A percentile compares a stretch with the other conserved stretches of the same genome.
These are phyloP conservation scores for Neurospora sublineolata DNA, from an alignment of 495 filamentous ascomycete genomes.

Conservation along the genomic window DNA sequence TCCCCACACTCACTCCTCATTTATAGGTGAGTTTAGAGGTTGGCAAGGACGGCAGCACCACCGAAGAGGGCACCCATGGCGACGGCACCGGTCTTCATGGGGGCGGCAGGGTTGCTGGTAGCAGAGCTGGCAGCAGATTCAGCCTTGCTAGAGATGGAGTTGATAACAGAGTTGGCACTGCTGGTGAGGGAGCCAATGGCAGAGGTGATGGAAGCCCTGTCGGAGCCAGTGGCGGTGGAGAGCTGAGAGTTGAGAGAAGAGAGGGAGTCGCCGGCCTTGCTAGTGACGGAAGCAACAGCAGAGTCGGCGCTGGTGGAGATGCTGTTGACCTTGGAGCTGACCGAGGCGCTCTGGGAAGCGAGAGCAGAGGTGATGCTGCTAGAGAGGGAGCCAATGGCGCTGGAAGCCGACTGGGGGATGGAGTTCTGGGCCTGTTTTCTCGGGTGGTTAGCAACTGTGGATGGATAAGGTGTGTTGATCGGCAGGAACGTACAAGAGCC, in stretches of 20 bases:
- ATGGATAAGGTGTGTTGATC: neutral
- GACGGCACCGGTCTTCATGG: conserved; percentile 22
- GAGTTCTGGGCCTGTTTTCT: conserved; percentile 15
- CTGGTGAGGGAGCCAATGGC: conserved; percentile 8
- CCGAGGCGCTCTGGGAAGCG: conserved; percentile 9
- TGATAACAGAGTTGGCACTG: conserved; percentile 6
- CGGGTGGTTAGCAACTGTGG: conserved; percentile 1
- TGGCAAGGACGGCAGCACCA: conserved; percentile 20
- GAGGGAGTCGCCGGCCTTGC: conserved; percentile 6
- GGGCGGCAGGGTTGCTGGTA: conserved; percentile 1
- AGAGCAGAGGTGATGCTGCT: conserved; percentile 9
- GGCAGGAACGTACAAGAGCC: conserved; percentile 13
- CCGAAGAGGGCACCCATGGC: conserved; percentile 28
- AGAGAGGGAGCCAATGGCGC: conserved; percentile 5
- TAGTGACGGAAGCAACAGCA: conserved; percentile 8
- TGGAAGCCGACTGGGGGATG: conserved; percentile 7
- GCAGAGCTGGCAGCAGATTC: neutral
- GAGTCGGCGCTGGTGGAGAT: conserved; percentile 5
- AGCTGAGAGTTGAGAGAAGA: conserved; percentile 11
- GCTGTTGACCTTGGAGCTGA: conserved; percentile 7
- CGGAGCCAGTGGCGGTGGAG: conserved; percentile 17
- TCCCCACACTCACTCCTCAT: neutral
- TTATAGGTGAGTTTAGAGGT: conserved; percentile 9
- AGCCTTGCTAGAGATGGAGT: conserved; percentile 8
- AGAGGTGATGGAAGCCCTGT: conserved; percentile 12